A percentile compares a stretch with the other conserved stretches of the same genome.
These are phyloP conservation scores for Crepidotus variabilis DNA, from an alignment of 768 basidiomycete species.

Conservation along the genomic window DNA sequence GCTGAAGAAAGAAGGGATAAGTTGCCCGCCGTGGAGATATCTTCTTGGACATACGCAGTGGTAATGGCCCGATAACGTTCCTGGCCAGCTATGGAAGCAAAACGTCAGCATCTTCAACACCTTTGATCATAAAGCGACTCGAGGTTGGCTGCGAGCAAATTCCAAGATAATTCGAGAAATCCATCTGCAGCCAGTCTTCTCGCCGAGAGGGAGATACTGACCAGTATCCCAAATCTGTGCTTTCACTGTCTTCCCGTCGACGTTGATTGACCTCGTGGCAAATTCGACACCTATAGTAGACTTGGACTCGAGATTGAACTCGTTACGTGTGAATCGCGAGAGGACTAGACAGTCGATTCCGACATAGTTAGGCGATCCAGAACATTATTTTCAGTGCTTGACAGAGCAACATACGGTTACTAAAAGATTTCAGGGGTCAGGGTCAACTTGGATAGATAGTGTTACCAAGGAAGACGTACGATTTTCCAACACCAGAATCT, in stretches of 20 bases:
- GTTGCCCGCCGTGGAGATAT: background rate
- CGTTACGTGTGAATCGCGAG: conserved; percentile 98
- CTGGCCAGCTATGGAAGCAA: conserved; percentile 73
- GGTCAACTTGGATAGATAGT: background rate
- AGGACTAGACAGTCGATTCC: conserved; percentile 65
- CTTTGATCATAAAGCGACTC: background rate
- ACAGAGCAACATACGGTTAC: conserved; percentile 53
- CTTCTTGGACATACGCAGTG: conserved; percentile 65
- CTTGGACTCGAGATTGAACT: conserved; percentile 98
- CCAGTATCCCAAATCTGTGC: conserved; percentile 99
- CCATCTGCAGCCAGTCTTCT: background rate
- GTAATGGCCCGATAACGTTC: conserved; percentile 98
- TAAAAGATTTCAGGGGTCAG: conserved; percentile 22
- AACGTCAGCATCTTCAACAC: background rate
- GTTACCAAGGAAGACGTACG: conserved; percentile 64
- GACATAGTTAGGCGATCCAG: conserved; percentile 4
- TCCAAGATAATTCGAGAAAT: background rate
- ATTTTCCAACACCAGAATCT: conserved; percentile 99
- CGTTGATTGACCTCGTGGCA: conserved; percentile 89
- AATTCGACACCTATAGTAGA: conserved; percentile 99
- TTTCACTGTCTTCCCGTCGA: conserved; percentile 97
- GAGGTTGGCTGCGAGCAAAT: too few relatives aligned
- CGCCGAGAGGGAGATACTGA: conserved; percentile 31
- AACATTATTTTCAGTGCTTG: background rate
- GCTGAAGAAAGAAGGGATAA: conserved; percentile 32